A percentile compares a stretch with the other conserved stretches of the same genome.
These are phyloP conservation scores for Leccinum rimulosum DNA, from an alignment of 768 basidiomycete genomes.

Conservation along the genomic window DNA sequence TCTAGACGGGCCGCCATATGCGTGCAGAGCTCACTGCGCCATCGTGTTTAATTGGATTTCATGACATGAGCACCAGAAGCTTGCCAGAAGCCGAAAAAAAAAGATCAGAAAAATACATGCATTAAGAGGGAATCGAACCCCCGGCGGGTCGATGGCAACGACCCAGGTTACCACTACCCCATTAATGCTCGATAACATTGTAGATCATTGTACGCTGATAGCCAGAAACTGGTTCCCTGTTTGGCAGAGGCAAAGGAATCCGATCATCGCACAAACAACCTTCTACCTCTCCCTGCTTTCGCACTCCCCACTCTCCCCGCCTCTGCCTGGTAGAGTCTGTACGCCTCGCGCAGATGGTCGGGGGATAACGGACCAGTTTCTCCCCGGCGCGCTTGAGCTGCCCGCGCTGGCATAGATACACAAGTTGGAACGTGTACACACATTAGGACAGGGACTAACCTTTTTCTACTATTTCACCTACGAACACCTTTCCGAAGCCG, in stretches of 20 bases:
- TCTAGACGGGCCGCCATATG: background rate
- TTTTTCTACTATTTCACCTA: conserved; percentile 89
- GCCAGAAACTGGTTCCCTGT: background rate
- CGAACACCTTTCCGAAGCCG: conserved; percentile 88
- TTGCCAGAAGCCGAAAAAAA: too few species aligned
- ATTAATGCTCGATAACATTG: conserved; percentile 10
- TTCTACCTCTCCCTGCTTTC: conserved; percentile 64
- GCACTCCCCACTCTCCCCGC: conserved; percentile 81
- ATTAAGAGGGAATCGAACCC: conserved; percentile 68
- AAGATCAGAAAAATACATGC: background rate
- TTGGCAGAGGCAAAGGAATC: background rate
- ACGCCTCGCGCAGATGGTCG: conserved; percentile 88
- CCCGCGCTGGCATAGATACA: conserved; percentile 51
- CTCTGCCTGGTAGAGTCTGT: conserved; percentile 77
- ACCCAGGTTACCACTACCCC: conserved; percentile 68
- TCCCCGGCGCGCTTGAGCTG: conserved; percentile 66
- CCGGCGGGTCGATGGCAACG: conserved; percentile 78
- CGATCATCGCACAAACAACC: conserved; percentile 63
- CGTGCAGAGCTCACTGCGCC: conserved; percentile 13
- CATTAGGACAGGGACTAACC: conserved; percentile 40
- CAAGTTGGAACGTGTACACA: background rate
- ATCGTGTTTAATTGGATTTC: conserved; percentile 2
- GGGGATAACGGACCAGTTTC: conserved; percentile 82
- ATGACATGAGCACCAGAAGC: too few species aligned
- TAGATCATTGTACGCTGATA: background rate